phyloP scores from a whole-genome alignment of 345 rosid genomes.

The Garcia nutans region DNA sequence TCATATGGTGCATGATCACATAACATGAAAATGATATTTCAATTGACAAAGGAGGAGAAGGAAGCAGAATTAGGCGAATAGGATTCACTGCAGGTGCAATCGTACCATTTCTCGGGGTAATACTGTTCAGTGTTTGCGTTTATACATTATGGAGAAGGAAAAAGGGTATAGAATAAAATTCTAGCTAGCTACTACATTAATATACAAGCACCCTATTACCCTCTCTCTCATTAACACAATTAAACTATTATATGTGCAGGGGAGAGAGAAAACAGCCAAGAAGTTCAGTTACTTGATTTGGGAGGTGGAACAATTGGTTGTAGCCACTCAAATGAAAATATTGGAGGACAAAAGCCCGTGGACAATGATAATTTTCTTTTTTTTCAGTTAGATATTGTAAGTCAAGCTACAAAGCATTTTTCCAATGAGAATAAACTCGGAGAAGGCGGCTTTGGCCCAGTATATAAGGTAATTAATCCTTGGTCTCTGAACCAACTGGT shows the following conservation, averaged over 20 bases:
- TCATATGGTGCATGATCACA: too few species aligned
- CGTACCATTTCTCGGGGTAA: neutral
- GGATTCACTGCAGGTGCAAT: slow-evolving; percentile 5
- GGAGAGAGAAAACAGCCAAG: slow-evolving; percentile 17
- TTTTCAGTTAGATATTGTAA: slow-evolving; percentile 20
- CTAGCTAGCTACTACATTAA: neutral
- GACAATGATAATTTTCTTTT: slow-evolving; percentile 25
- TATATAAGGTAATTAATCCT: slow-evolving; percentile 36
- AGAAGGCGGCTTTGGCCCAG: slow-evolving; percentile 50
- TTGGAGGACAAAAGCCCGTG: slow-evolving; percentile 2
- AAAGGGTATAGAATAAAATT: neutral
- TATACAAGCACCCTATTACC: too few species aligned
- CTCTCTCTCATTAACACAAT: too few species aligned
- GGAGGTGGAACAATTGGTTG: neutral
- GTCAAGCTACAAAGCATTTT: slow-evolving; percentile 31
- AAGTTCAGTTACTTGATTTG: slow-evolving; percentile 21
- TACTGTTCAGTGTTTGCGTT: neutral
- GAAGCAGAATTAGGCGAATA: slow-evolving; percentile 4
- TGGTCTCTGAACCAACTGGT: neutral
- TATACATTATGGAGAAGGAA: slow-evolving; percentile 5
- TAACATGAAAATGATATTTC: too few species aligned
- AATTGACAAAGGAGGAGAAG: neutral
- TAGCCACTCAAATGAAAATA: neutral
- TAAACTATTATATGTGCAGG: neutral
- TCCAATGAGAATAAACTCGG: slow-evolving; percentile 39